Conservation (phyloP, 2,329 filamentous ascomycete species). For the Cladosporium sp. region DNA sequence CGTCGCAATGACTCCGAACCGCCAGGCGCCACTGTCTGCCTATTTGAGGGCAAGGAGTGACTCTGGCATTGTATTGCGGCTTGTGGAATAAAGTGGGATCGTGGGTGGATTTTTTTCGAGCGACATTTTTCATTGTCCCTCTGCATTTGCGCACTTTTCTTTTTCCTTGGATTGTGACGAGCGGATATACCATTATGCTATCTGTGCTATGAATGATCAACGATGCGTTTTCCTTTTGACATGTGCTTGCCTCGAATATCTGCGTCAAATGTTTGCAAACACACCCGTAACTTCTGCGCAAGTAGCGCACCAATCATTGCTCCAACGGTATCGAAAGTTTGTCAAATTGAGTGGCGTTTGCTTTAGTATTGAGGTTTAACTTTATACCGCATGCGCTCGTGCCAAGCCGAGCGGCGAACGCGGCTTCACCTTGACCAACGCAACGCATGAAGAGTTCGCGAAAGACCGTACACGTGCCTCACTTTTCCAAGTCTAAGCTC, state of each 20-base stretch:
- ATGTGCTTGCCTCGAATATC: too few relatives aligned
- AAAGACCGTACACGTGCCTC: neutral
- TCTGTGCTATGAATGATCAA: conserved; percentile 14
- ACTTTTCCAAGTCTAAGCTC: neutral
- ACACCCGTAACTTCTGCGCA: too few relatives aligned
- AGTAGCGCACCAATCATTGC: too few relatives aligned
- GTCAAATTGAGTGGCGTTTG: too few relatives aligned
- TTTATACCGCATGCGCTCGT: neutral
- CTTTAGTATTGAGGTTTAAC: neutral
- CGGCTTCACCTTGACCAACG: too few relatives aligned
- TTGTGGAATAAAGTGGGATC: neutral
- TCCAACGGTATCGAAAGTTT: too few relatives aligned
- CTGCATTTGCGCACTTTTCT: neutral
- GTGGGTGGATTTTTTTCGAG: neutral
- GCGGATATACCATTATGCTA: conserved; percentile 14
- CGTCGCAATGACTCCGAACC: neutral
- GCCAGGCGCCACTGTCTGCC: neutral
- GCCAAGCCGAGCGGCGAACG: neutral
- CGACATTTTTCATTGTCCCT: neutral
- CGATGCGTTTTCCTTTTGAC: conserved; percentile 1
- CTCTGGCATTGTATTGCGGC: neutral
- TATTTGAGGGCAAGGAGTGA: neutral
- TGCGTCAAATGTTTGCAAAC: too few relatives aligned
- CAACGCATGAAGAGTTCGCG: too few relatives aligned
- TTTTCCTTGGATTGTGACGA: conserved; percentile 9